These are phyloP conservation scores for Omphalotus olearius DNA, from an alignment of 1,284 basidiomycete genomes.

Conservation along the genomic window DNA sequence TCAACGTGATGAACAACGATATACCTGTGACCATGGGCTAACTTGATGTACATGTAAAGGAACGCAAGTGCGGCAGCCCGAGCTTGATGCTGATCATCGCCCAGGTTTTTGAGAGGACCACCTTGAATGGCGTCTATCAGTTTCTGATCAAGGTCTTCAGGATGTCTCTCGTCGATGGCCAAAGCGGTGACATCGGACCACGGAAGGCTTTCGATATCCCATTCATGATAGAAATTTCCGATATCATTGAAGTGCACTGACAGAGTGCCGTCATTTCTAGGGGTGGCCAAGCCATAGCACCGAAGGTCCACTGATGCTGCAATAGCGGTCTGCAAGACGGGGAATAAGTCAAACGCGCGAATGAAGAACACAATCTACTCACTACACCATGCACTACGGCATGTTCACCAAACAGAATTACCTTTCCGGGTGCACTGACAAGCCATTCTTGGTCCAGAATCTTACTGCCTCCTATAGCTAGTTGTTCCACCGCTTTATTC, in stretches of 20 bases:
- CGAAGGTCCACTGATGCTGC: constrained; percentile 94
- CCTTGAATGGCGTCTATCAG: constrained; percentile 67
- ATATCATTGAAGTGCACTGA: constrained; percentile 83
- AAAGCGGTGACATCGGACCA: constrained; percentile 73
- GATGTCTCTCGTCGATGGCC: constrained; percentile 49
- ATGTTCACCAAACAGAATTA: constrained; percentile 98
- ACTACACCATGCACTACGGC: constrained; percentile 98
- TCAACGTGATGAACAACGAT: constrained; percentile 20
- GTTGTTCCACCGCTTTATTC: constrained; percentile 63
- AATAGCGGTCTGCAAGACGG: constrained; percentile 72
- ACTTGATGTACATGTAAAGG: constrained; percentile 91
- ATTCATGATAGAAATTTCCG: constrained; percentile 72
- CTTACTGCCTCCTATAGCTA: constrained; percentile 41
- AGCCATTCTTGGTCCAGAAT: constrained; percentile 61
- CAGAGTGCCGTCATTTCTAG: constrained; percentile 72
- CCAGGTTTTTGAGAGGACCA: constrained; percentile 43
- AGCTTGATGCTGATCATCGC: constrained; percentile 44
- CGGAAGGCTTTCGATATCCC: constrained; percentile 81
- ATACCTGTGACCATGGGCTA: constrained; percentile 58
- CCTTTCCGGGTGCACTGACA: constrained; percentile 95
- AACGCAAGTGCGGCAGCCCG: constrained; percentile 78
- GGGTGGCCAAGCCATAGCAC: constrained; percentile 85
- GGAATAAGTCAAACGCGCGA: not conserved
- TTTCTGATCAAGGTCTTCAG: constrained; percentile 64
- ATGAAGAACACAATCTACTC: constrained; percentile 32